phyloP scores from a whole-genome alignment of 148 eudicot genomes.

The Heliamphora exappendiculata region DNA sequence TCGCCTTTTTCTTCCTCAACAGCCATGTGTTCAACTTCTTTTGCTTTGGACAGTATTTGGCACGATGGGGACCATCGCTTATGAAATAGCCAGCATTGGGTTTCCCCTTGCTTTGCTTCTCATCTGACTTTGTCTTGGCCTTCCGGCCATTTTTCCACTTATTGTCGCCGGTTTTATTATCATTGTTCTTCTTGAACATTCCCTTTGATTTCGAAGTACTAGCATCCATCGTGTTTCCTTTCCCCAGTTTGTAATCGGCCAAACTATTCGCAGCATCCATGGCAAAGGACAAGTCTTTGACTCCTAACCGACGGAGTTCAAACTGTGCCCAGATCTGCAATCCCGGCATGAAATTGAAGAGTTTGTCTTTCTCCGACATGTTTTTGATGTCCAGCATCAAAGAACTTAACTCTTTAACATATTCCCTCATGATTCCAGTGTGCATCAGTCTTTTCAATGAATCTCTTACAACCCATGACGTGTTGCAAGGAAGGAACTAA shows the following conservation, averaged over 20 bases:
- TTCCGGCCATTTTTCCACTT: too few species aligned
- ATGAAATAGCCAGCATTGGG: too few species aligned
- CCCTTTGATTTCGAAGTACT: too few species aligned
- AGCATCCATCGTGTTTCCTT: not conserved
- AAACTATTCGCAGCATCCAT: not conserved
- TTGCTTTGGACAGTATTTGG: too few species aligned
- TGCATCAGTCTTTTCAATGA: not conserved
- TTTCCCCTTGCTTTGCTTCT: too few species aligned
- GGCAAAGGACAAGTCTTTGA: not conserved
- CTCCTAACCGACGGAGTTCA: not conserved
- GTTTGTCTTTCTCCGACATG: constrained; percentile 4
- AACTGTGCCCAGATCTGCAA: not conserved
- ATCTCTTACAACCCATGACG: not conserved
- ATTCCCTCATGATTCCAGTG: too few species aligned
- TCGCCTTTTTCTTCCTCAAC: too few species aligned
- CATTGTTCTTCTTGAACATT: too few species aligned
- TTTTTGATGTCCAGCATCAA: constrained; percentile 4
- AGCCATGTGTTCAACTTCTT: too few species aligned
- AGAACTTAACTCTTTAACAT: not conserved
- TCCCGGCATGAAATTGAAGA: not conserved
- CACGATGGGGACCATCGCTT: too few species aligned
- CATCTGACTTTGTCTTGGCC: too few species aligned
- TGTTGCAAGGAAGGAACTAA: not conserved
- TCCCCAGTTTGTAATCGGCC: not conserved
- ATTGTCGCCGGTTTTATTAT: too few species aligned